Evolutionary conservation across 208 protist species (phyloP), one percentile per base, ranked within the genome.

Genomic region (Trypanosoma melophagium): DNA sequence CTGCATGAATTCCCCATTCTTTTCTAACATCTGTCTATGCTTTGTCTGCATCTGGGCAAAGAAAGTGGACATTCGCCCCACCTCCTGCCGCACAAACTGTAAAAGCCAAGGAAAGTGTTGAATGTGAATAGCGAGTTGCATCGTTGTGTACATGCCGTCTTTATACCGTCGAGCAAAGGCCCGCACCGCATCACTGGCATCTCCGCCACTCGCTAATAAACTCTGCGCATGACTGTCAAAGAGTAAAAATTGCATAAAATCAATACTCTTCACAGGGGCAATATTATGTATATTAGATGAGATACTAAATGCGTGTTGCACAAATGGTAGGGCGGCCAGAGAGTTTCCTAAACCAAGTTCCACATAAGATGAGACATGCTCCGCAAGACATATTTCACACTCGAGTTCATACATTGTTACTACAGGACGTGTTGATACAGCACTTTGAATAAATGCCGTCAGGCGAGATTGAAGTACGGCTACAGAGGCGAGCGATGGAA

Each of bases 341-440:
- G 73, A 71, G 16, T 38, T 35, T 21, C 87, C 90, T 35, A 94
- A 56, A 41, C 87, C 86, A 19, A 96, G 75, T 31, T 89, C 81
- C 0, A 55, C 61, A 69, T 85, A 96, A 14, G n/a, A 14, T 40
- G 52, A 57, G 12, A 93, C 84, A 14, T 77, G 75, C 42, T 91
- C 82, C 50, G 41, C 35, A 16, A 70, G 54, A 28, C 85, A 92
- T 0, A 90, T 47, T 66, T 91, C 87, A 16, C 54, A 35, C 57
- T 96, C 80, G 7, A 96, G 65, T n/a, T 96, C 90, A 69, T 83
- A 72, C n/a, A 96, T 13, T 7, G 90, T 96, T 13, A 91, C 84
- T 1, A 96, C 76, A 19, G 87, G 79, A 4, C 86, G 80, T 0
- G 86, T 92, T 21, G 76, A 77, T 52, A 94, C 76, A 16, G 85